phyloP scores from a whole-genome alignment of 345 rosid species.

The Melaleuca quinquenervia region DNA sequence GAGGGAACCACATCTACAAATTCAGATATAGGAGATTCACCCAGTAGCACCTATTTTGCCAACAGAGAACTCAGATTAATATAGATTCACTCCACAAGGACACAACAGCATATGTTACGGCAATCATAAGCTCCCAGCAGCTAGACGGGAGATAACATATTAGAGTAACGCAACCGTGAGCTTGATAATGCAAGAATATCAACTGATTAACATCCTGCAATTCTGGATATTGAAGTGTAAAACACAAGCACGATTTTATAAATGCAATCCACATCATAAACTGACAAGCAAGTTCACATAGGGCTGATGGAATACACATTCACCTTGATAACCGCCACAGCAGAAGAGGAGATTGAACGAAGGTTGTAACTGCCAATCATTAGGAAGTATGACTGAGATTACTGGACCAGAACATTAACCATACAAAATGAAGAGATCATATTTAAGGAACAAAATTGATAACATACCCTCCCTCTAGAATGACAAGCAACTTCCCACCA shows the following conservation, averaged over 20 bases:
- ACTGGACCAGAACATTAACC: neutral
- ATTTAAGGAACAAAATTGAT: neutral
- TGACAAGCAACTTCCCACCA: conserved; percentile 80
- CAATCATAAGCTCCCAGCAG: neutral
- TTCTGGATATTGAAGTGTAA: neutral
- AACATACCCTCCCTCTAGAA: conserved; percentile 95
- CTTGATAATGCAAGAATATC: neutral
- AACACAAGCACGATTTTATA: neutral
- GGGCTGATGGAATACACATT: neutral
- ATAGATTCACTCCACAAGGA: neutral
- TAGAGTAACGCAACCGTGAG: neutral
- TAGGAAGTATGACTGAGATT: neutral
- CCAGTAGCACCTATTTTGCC: conserved; percentile 53
- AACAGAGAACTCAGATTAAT: conserved; percentile 1
- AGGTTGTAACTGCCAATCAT: conserved; percentile 75
- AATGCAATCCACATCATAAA: neutral
- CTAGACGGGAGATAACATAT: neutral
- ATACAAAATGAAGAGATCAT: neutral
- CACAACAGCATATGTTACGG: neutral
- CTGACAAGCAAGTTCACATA: neutral
- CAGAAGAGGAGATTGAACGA: conserved; percentile 93
- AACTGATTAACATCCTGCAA: neutral
- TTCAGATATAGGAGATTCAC: conserved; percentile 43
- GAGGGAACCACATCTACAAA: conserved; percentile 38
- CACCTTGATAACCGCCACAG: conserved; percentile 91